Evolutionary conservation across 2,329 filamentous ascomycete genomes (phyloP).

Genomic region (Stagonosporopsis vannaccii): DNA sequence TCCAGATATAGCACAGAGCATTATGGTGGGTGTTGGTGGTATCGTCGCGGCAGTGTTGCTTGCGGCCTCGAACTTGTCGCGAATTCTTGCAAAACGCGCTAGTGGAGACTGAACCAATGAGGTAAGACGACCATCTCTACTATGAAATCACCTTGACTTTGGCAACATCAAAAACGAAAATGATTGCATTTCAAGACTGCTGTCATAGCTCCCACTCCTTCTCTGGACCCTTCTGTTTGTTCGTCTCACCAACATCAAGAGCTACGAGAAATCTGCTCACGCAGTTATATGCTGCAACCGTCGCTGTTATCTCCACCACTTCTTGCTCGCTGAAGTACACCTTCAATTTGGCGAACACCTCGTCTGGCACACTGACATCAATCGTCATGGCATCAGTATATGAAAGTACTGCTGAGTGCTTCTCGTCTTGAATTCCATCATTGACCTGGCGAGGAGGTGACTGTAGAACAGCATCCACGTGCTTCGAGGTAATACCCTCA

Average conservation of each 20-base stretch:
- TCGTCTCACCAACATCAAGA: conserved; percentile 67
- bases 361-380: conserved; percentile 72
- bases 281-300: conserved; percentile 82
- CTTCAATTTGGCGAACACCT: conserved; percentile 70
- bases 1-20: conserved; percentile 78
- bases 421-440: conserved; percentile 56
- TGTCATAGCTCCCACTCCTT: conserved; percentile 17
- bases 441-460: conserved; percentile 25
- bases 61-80: conserved; percentile 11
- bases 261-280: conserved; percentile 85
- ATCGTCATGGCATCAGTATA: conserved; percentile 88
- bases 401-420: conserved; percentile 72
- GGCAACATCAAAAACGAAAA: not conserved
- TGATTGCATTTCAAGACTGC: not conserved
- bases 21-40: conserved; percentile 26
- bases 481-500: conserved; percentile 59
- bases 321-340: conserved; percentile 71
- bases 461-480: conserved; percentile 39
- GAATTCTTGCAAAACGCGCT: conserved; percentile 20
- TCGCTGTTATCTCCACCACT: conserved; percentile 82
- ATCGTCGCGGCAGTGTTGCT: conserved; percentile 10
- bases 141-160: not conserved
- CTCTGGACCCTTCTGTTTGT: conserved; percentile 32
- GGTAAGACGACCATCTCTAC: not conserved
- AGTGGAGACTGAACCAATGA: not conserved